phyloP scores from a whole-genome alignment of 441 rosid species.

The Adansonia grandidieri region DNA sequence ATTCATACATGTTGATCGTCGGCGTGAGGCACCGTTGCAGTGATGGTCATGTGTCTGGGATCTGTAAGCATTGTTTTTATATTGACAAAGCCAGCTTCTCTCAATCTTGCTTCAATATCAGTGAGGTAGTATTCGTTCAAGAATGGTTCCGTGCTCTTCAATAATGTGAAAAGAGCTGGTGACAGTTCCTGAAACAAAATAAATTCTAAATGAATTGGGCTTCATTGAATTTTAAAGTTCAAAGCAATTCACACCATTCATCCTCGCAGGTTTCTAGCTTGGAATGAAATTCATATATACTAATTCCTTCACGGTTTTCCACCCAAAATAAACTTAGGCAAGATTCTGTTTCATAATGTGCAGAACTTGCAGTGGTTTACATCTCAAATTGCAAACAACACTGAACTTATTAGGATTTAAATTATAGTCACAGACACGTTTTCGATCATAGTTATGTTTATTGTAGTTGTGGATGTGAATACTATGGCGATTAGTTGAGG shows the following conservation, averaged over 20 bases:
- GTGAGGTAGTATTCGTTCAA: slow-evolving; percentile 57
- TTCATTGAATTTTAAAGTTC: not conserved
- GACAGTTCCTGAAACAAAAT: slow-evolving; percentile 46
- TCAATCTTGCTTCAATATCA: slow-evolving; percentile 53
- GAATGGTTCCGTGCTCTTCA: slow-evolving; percentile 69
- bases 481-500: no score
- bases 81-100: slow-evolving; percentile 51
- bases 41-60: slow-evolving; percentile 56
- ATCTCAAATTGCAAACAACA: not conserved
- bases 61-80: slow-evolving; percentile 47
- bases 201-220: not conserved
- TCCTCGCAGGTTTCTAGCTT: not conserved
- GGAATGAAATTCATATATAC: not conserved
- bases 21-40: slow-evolving; percentile 47
- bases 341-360: no score
- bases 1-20: not conserved
- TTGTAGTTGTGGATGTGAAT: no score
- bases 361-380: no score
- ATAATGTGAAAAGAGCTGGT: slow-evolving; percentile 56
- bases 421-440: no score
- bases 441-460: no score
- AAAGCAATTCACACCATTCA: not conserved
- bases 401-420: not conserved
- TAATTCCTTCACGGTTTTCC: not conserved
- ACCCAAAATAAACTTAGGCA: not conserved